Conservation (phyloP, 805 yeast genomes). For the Saccharomycodes ludwigii region DNA sequence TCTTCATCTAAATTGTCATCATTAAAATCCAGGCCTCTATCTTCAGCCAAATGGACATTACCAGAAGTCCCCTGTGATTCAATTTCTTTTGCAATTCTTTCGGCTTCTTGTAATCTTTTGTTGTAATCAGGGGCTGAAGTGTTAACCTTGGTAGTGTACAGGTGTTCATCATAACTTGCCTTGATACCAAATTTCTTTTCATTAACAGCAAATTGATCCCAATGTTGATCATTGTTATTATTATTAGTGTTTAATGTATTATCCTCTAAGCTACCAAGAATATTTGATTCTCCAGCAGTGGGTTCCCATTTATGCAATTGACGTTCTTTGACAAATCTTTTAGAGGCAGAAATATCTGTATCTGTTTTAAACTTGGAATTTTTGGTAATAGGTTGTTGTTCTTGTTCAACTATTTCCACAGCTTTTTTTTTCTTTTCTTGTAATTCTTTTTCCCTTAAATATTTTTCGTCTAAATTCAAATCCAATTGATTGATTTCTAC, state of each 20-base stretch:
- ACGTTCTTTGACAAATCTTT: conserved; percentile 39
- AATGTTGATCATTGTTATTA: conserved; percentile 30
- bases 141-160: conserved; percentile 73
- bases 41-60: conserved; percentile 81
- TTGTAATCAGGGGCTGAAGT: conserved; percentile 62
- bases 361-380: conserved; percentile 61
- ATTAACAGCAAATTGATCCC: conserved; percentile 97
- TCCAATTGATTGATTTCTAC: conserved; percentile 26
- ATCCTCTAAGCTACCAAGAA: conserved; percentile 27
- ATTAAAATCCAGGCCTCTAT: conserved; percentile 66
- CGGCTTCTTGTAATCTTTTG: conserved; percentile 57
- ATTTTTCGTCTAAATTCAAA: conserved; percentile 8
- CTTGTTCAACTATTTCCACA: background rate
- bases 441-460: conserved; percentile 2
- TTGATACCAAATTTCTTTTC: conserved; percentile 79
- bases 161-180: conserved; percentile 69
- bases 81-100: conserved; percentile 70
- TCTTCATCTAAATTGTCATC: conserved; percentile 91
- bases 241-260: conserved; percentile 9
- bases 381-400: background rate
- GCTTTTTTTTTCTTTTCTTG: conserved; percentile 3
- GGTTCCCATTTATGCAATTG: conserved; percentile 82
- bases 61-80: conserved; percentile 51
- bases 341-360: conserved; percentile 59
- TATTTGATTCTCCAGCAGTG: conserved; percentile 26